Base-by-base conservation (phyloP, 805 yeast genomes). In the Wickerhamiella nectarea region DNA sequence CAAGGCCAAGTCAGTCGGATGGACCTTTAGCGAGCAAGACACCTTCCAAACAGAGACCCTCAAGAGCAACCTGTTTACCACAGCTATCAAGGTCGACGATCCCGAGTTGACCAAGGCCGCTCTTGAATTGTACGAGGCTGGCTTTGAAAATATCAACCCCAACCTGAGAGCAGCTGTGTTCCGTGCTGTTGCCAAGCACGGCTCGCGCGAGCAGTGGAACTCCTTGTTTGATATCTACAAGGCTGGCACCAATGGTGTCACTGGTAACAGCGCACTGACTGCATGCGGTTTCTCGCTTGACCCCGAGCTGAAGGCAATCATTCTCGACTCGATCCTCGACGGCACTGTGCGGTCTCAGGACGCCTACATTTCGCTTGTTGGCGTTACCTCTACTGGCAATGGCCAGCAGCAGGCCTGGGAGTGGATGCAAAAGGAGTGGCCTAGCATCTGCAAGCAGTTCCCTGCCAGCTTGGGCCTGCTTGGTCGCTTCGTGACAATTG, bases 401-500 rank as follows among this genome's bases (percentile, higher is more conserved):
- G 94, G 95, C 65, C 67, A 80, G 46, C 74, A 74, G 51, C 71
- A 75, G 10, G 63, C 79, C 51, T 87, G 87, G 84, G 44, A 56
- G 14, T 89, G 95, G 94, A 56, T 76, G 52, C 69, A 71, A 54
- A 55, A 47, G 11, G 78, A 87, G 62, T 89, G 93, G 89, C 85
- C 75, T 46, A 70, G 66, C 36, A 57, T 89, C 48, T 63, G 64
- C 53, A 70, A 74, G 59, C 66, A 71, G 55, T 71, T 85, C 58
- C 95, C 96, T 41, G 84, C 94, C 12, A 80, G 84, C 10, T 70
- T 80, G 50, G 70, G 85, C 19, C 75, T 86, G 83, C 68, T 89
- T 54, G 80, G 89, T 17, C 68, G 78, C 15, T 77, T 91, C 46
- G 80, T 89, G 33, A 67, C 70, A 25, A 50, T 80, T 28, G 64